Base-by-base conservation (phyloP, 306 rosid species). In the Hippophae gyantsensis region DNA sequence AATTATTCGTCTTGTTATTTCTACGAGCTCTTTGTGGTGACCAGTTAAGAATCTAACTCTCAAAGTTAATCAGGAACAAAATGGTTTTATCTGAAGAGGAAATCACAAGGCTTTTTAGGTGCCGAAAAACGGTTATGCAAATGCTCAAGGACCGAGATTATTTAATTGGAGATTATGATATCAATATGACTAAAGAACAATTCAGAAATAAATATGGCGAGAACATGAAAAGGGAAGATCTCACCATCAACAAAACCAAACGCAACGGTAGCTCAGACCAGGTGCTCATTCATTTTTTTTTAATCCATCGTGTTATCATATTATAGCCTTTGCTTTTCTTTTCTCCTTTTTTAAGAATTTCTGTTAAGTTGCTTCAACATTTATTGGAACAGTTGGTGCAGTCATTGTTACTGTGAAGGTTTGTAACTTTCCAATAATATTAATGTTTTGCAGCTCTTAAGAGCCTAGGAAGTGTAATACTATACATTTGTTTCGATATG, bases 21-120 rank as follows among this genome's bases (percentile, higher is more conserved):
- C 3, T 32, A 2, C 38, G 38, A 32, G 38, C 38, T 32, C 38
- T 32, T 32, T 32, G 5, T 32, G 38, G 38, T 32, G 38, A 27
- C 38, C 38, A 32, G 38, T 32, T 2, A 32, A 32, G 38, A 32
- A 4, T 32, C 3, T 2, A 32, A 32, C 3, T 32, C 38, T 32
- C 38, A 32, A 32, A 32, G 38, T 32, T 32, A 32, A 1, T 32
- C 38, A 32, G 38, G 26, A 49, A 38, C 27, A 70, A 51, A 61
- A 89, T 89, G 95, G 89, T 60, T 48, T 41, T 76, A 0, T 13
- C 84, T 0, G 97, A 86, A 6, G 93, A 82, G 0, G 90, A 86
- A 61, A 60, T 74, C 25, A 13, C 44, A 0, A 64, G 68, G 63
- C 81, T 89, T 1, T 69, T 58, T 40, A 72, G 84, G 49, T 61